A percentile compares a stretch with the other conserved stretches of the same genome.
Conservation (phyloP, 2,329 filamentous ascomycete genomes). For the Talaromyces piceae region DNA sequence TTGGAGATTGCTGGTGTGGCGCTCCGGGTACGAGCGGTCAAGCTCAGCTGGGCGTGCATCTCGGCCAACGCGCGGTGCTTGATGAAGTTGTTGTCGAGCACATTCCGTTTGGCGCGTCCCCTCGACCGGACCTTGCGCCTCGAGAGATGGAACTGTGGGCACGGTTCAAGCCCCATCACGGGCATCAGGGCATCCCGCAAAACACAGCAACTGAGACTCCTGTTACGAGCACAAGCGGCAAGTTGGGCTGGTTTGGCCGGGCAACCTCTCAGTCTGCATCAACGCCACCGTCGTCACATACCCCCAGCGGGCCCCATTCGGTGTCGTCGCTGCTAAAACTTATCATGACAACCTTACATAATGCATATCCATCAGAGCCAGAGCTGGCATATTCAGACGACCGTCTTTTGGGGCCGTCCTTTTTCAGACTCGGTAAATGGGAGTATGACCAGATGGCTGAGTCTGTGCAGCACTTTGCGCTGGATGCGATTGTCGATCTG, state of each 20-base stretch:
- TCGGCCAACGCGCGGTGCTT: slow-evolving; percentile 50
- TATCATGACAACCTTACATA: slow-evolving; percentile 25
- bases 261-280: slow-evolving; percentile 3
- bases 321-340: slow-evolving; percentile 22
- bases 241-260: slow-evolving; percentile 6
- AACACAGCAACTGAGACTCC: neutral
- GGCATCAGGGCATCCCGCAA: neutral
- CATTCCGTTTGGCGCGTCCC: slow-evolving; percentile 54
- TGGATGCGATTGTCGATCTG: slow-evolving; percentile 33
- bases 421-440: slow-evolving; percentile 34
- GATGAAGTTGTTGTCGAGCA: slow-evolving; percentile 67
- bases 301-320: neutral
- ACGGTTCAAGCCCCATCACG: slow-evolving; percentile 36
- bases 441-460: slow-evolving; percentile 29
- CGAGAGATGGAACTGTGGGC: slow-evolving; percentile 64
- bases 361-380: slow-evolving; percentile 23
- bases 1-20: slow-evolving; percentile 84
- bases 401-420: slow-evolving; percentile 26
- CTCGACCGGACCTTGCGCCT: slow-evolving; percentile 56
- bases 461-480: slow-evolving; percentile 32
- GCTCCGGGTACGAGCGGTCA: slow-evolving; percentile 35
- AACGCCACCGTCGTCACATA: neutral
- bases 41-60: slow-evolving; percentile 34
- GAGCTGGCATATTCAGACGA: slow-evolving; percentile 30
- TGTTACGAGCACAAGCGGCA: neutral